Evolutionary conservation across 2,329 filamentous ascomycete species (phyloP), one percentile per base, ranked within the genome.

Genomic region (Aureobasidium sp.): DNA sequence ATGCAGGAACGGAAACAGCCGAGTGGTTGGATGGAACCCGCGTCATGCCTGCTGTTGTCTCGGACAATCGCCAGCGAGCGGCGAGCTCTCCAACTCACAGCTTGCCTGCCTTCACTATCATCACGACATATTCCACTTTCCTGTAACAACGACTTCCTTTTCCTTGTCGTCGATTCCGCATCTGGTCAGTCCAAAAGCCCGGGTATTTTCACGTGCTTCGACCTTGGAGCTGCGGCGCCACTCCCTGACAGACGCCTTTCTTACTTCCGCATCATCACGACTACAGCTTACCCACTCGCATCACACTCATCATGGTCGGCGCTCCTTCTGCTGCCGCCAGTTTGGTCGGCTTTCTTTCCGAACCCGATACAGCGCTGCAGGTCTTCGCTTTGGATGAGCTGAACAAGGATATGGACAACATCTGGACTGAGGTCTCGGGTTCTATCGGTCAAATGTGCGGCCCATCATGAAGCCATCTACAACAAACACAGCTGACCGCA

Each of bases 341-440:
- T 76, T 86, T 99, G 63, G 85, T 99, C 73, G 93, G 91, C 79
- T 97, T 97, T 76, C 85, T 99, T 65, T 89, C 91, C 68, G 94
- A 99, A 74, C 91, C 95, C 69, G 94, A 97, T 77, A 85, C 89
- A 62, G 91, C 96, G 77, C 86, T 99, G 76, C 92, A 91, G 81
- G 86, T 93, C 69, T 99, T 97, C 74, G 94, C 94, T 67, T 82
- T 99, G 68, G 90, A 96, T 79, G 92, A 90, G 68, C 85, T 99
- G 71, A 96, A 99, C 77, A 89, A 94, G 69, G 90, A 97, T 72
- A 96, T 99, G 70, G 92, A 97, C 76, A 89, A 93, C 66, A 85
- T 99, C 68, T 99, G 94, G 94, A 95, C 92, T 64, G 94, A 99
- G 77, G 92, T 99, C 66, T 93, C 94, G 59, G 90, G 88, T 62